Evolutionary conservation across 1,284 basidiomycete genomes (phyloP), one percentile per base, ranked within the genome.

Genomic region (Malassezia slooffiae): DNA sequence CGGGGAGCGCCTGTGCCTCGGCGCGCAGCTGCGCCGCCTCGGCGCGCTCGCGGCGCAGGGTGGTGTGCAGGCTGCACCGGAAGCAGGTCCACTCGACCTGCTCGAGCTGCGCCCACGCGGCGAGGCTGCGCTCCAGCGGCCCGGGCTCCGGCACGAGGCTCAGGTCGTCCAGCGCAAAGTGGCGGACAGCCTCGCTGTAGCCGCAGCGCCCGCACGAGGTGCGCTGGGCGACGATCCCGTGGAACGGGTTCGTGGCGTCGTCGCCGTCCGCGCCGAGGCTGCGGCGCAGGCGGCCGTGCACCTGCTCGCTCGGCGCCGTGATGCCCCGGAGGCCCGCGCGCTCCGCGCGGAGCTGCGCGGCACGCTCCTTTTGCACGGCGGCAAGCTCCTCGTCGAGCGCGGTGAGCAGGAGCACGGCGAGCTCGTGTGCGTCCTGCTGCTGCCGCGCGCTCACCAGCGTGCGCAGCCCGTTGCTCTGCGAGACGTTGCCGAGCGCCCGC

Each of bases 341-440:
- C 19, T 50, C 43, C 0, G 34, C 19, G 20, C 38, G 40, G 20
- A 43, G 33, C 3, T 24, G 31, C n/a, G 29, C n/a, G 3, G 34
- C 34, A n/a, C 41, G 46, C 16, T 51, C 30, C 22, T 53, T 50
- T 8, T 50, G 43, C 2, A 67, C 51, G 3, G 34, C 38, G 15
- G 49, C 50, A 1, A 57, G 54, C 41, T 69, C 66, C 6, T 50
- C 47, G 23, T 60, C 55, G 17, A 69, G 47, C 1, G 62, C 60
- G n/a, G 55, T 49, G 28, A 57, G 50, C 24, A 69, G 55, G 4
- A 69, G 53, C 1, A 62, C 55, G 34, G 62, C 58, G 12, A 69
- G 55, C 43, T 69, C 66, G 35, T 69, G 66, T 1, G 66, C 64
- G 31, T 69, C 66, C 33, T 69, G 66, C 38, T 69, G 66, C 47